phyloP scores from a whole-genome alignment of 2,329 filamentous ascomycete species.

The Thermothelomyces thermophilus region DNA sequence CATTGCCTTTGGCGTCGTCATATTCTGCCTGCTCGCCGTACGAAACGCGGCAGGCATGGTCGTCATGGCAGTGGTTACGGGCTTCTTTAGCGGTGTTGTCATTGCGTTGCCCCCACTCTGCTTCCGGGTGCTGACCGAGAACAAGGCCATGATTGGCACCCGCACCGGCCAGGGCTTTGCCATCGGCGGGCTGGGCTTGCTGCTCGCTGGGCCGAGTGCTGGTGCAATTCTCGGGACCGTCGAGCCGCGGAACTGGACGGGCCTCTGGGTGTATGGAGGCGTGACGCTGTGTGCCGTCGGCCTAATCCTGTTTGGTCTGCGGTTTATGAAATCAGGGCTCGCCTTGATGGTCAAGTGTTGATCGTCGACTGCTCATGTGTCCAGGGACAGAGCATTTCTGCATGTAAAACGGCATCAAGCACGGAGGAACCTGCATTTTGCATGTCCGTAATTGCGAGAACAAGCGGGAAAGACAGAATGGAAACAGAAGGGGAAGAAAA shows the following conservation, averaged over 20 bases:
- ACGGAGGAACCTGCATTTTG: too few species aligned
- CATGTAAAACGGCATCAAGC: too few species aligned
- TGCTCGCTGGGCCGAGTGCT: conserved; percentile 27
- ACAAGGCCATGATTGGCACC: conserved; percentile 37
- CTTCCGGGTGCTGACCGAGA: conserved; percentile 34
- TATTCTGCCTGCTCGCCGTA: conserved; percentile 34
- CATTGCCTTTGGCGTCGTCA: conserved; percentile 29
- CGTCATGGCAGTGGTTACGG: conserved; percentile 32
- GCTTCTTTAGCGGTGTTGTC: conserved; percentile 39
- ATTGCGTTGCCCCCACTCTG: conserved; percentile 36
- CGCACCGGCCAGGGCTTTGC: conserved; percentile 36
- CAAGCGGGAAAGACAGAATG: too few species aligned
- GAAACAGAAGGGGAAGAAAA: too few species aligned
- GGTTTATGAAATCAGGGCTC: not conserved
- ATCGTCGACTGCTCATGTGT: too few species aligned
- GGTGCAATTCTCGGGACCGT: conserved; percentile 21
- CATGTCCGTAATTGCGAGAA: too few species aligned
- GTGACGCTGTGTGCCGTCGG: conserved; percentile 5
- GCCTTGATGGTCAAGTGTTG: not conserved
- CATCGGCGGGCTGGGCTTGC: conserved; percentile 28
- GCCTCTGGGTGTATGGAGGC: conserved; percentile 24
- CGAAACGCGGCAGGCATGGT: conserved; percentile 30
- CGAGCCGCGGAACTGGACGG: conserved; percentile 22
- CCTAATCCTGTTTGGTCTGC: not conserved
- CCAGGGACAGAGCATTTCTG: too few species aligned